Evolutionary conservation across 2,329 filamentous ascomycete species (phyloP).

Genomic region (Ophiocordyceps camponoti-saundersi): DNA sequence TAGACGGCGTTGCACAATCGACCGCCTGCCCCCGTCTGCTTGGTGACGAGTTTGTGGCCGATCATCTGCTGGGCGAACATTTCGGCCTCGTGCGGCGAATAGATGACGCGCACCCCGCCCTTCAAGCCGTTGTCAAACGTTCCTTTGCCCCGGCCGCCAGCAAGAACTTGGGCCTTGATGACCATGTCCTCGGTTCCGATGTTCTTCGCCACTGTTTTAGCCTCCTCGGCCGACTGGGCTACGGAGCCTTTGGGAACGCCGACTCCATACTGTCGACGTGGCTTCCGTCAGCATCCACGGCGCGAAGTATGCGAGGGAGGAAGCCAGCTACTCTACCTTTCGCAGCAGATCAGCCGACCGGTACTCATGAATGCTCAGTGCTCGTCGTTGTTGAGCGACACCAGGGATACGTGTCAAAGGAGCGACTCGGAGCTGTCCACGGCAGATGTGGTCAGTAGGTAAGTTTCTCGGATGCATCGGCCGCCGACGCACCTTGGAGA

Average conservation of each 20-base stretch:
- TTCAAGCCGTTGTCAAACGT: slow-evolving; percentile 97
- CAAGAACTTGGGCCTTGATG: slow-evolving; percentile 98
- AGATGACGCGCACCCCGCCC: slow-evolving; percentile 96
- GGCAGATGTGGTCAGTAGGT: neutral
- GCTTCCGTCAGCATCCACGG: slow-evolving; percentile 4
- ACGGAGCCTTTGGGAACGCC: slow-evolving; percentile 82
- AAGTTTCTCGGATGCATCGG: neutral
- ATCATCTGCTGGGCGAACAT: slow-evolving; percentile 99
- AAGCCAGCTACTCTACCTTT: slow-evolving; percentile 32
- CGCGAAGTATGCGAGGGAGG: slow-evolving; percentile 2
- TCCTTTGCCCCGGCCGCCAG: slow-evolving; percentile 94
- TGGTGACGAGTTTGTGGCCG: slow-evolving; percentile 97
- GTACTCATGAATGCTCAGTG: slow-evolving; percentile 96
- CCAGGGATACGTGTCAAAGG: slow-evolving; percentile 42
- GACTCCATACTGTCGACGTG: slow-evolving; percentile 60
- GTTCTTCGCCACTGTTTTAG: slow-evolving; percentile 76
- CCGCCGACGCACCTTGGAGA: slow-evolving; percentile 47
- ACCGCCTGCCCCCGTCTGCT: slow-evolving; percentile 89
- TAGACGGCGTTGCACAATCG: slow-evolving; percentile 95
- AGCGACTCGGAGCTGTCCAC: slow-evolving; percentile 15
- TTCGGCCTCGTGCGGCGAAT: slow-evolving; percentile 89
- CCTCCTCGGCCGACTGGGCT: slow-evolving; percentile 69
- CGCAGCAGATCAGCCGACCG: slow-evolving; percentile 83
- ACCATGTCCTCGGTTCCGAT: slow-evolving; percentile 95
- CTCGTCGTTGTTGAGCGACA: slow-evolving; percentile 63